Base-by-base conservation (phyloP, 768 basidiomycete genomes). In the Boletales sp. region DNA sequence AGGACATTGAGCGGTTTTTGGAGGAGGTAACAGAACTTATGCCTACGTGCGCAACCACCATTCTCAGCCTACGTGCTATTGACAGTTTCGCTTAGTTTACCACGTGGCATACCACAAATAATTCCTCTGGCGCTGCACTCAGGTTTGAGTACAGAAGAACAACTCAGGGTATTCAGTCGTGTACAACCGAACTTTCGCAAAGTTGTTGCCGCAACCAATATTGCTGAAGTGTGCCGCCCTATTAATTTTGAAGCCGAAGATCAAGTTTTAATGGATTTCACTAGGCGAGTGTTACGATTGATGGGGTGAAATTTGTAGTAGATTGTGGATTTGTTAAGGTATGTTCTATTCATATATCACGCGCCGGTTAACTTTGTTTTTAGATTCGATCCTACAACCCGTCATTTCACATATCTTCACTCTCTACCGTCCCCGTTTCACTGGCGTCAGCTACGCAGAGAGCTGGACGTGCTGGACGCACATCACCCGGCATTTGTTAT, bases 241-340 rank as follows among this genome's bases (percentile, higher is more conserved):
- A 8, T 41, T 15, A 17, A 32, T 32, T 38, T 34, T 41, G 8
- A 37, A 10, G 21, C n/a, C 30, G 32, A 43, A 41, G 8, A 32
- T 11, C 29, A 18, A 24, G 8, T 21, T 40, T 47, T 34, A 34
- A 53, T 31, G 7, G 10, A 18, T 38, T 29, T 50, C 27, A 35
- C 19, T 50, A 91, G 90, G 94, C 97, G 14, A 94, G 90, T 63
- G 88, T 99, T 19, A 99, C 97, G 1, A 97, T 99, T 49, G 92
- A 97, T 37, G 94, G 94, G 4, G 85, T 98, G 53, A 87, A 87
- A 56, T 98, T 85, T 61, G 94, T 99, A 13, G 78, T 98, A 4
- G 97, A 99, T 61, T 85, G 84, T 51, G 97, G 97, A 14, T 93
- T 93, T 61, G 94, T 97, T 55, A 99, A 99, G 81, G 93, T 91